These are phyloP conservation scores for Beauveria bassiana DNA, from an alignment of 2,329 filamentous ascomycete genomes.

Conservation along the genomic window DNA sequence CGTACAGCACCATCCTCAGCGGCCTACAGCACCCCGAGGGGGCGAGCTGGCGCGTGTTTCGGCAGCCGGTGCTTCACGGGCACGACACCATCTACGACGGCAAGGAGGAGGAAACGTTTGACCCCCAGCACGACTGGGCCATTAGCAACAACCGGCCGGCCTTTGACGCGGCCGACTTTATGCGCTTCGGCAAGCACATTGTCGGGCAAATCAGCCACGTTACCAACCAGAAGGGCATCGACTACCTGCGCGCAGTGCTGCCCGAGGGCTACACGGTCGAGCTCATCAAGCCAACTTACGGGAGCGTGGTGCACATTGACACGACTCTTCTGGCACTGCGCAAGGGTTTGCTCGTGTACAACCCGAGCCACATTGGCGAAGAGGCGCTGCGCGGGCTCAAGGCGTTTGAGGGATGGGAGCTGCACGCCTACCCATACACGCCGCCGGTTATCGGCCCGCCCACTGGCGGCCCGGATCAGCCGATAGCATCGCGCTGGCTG, in stretches of 20 bases:
- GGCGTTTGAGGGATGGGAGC: conserved; percentile 21
- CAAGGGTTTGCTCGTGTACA: conserved; percentile 20
- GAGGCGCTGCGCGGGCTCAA: conserved; percentile 17
- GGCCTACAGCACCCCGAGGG: not conserved
- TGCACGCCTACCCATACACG: conserved; percentile 18
- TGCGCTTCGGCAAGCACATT: conserved; percentile 2
- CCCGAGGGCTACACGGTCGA: conserved; percentile 20
- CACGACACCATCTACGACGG: conserved; percentile 2
- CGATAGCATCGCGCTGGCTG: conserved; percentile 22
- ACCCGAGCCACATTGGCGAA: conserved; percentile 20
- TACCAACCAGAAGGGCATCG: conserved; percentile 5
- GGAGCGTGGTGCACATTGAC: conserved; percentile 24
- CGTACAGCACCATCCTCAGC: conserved; percentile 11
- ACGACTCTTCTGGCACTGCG: conserved; percentile 23
- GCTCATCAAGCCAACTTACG: conserved; percentile 18
- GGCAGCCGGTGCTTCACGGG: not conserved
- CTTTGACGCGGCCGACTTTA: conserved; percentile 8
- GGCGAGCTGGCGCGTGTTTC: not conserved
- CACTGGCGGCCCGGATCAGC: conserved; percentile 16
- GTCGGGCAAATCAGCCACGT: conserved; percentile 6
- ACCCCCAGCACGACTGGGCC: not conserved
- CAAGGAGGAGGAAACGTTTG: not conserved
- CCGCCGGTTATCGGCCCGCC: conserved; percentile 10
- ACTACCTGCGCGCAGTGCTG: conserved; percentile 1
- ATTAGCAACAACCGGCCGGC: conserved; percentile 6